Percentiles rank a stretch among this genome's conserved stretches.
Conservation (phyloP, 2,329 filamentous ascomycete genomes). For the Leptographium flavum region DNA sequence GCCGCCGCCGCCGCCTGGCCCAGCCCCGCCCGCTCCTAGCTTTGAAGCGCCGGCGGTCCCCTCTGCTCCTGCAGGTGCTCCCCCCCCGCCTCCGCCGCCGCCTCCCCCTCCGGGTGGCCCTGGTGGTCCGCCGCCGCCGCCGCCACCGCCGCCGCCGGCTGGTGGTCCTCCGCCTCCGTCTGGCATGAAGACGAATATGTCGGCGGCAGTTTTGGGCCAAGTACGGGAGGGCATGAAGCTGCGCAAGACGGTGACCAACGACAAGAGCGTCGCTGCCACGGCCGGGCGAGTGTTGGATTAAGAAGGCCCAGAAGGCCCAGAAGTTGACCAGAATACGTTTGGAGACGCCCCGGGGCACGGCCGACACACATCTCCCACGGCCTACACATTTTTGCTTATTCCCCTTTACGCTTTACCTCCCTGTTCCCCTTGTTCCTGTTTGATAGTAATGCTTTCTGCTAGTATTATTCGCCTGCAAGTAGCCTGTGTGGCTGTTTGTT, state of each 20-base stretch:
- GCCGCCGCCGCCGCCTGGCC: conserved; percentile 7
- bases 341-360: too few species aligned
- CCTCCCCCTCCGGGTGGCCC: conserved; percentile 22
- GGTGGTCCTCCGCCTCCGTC: conserved; percentile 20
- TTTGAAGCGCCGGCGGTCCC: background rate
- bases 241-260: conserved; percentile 81
- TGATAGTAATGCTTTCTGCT: too few species aligned
- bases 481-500: too few species aligned
- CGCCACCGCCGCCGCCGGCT: conserved; percentile 27
- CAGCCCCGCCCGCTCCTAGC: conserved; percentile 8
- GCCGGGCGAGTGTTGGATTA: conserved; percentile 62
- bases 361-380: too few species aligned
- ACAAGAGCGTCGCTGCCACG: conserved; percentile 57
- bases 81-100: conserved; percentile 20
- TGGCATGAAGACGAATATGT: conserved; percentile 25
- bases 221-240: conserved; percentile 69
- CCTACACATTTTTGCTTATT: too few species aligned
- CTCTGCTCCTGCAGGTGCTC: conserved; percentile 16
- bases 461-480: too few species aligned
- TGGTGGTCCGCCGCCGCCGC: conserved; percentile 22
- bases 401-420: too few species aligned
- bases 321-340: too few species aligned
- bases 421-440: too few species aligned
- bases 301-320: conserved; percentile 1
- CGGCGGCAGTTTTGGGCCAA: conserved; percentile 58